Evolutionary conservation across 129 eudicot species (phyloP).

Genomic region (Apium graveolens): DNA sequence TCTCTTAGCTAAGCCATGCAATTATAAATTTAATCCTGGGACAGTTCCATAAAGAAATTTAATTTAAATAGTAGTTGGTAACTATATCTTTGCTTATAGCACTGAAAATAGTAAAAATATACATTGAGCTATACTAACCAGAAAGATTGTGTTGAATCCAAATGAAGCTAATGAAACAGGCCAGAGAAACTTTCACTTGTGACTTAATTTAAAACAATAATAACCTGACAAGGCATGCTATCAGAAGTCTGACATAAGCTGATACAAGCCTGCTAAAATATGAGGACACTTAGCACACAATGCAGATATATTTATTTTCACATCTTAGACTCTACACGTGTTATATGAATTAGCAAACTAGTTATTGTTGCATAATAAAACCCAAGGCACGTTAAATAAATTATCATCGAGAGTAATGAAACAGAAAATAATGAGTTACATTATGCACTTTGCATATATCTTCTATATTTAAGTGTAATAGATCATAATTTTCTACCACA

Average conservation of each 20-base stretch:
- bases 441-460: not conserved
- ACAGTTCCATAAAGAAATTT: not conserved
- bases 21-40: not conserved
- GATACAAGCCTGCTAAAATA: conserved; percentile 17
- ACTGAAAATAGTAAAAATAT: not conserved
- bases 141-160: conserved; percentile 40
- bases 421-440: not conserved
- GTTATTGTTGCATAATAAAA: not conserved
- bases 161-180: conserved; percentile 36
- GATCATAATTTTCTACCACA: not conserved
- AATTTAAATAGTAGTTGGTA: not conserved
- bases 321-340: not conserved
- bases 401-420: not conserved
- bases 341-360: not conserved
- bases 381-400: not conserved
- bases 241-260: not conserved
- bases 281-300: not conserved
- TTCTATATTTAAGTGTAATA: not conserved
- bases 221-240: conserved; percentile 7
- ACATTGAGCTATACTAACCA: conserved; percentile 30
- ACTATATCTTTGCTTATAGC: not conserved
- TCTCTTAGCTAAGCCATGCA: not conserved
- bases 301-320: not conserved
- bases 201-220: conserved; percentile 44
- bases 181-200: conserved; percentile 32